Evolutionary conservation across 331 rosid species (phyloP).

Genomic region (Quercus lobata): DNA sequence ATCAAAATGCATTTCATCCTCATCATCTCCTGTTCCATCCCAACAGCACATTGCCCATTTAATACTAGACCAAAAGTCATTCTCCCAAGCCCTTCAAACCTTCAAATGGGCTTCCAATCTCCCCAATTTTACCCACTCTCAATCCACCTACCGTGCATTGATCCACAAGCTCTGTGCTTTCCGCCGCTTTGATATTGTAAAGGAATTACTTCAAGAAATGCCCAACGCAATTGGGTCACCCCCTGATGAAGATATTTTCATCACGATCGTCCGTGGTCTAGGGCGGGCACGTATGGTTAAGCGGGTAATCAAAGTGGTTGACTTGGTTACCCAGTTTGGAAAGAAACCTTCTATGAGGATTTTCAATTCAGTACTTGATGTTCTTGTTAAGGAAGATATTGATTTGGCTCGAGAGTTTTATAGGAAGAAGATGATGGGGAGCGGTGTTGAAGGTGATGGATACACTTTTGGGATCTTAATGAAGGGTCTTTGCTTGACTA

Average conservation of each 20-base stretch:
- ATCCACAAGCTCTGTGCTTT: slow-evolving; percentile 60
- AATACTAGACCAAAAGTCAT: slow-evolving; percentile 47
- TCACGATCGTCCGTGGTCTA: slow-evolving; percentile 54
- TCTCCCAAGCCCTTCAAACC: slow-evolving; percentile 46
- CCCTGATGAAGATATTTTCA: slow-evolving; percentile 43
- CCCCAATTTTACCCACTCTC: slow-evolving; percentile 52
- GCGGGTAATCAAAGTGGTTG: slow-evolving; percentile 44
- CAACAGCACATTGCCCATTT: slow-evolving; percentile 49
- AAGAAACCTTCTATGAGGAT: slow-evolving; percentile 52
- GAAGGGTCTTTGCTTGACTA: slow-evolving; percentile 31
- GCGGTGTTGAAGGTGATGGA: too few relatives aligned
- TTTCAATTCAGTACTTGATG: slow-evolving; percentile 61
- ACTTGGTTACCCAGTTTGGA: slow-evolving; percentile 44
- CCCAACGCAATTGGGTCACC: slow-evolving; percentile 50
- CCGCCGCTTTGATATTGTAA: slow-evolving; percentile 52
- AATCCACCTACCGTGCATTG: slow-evolving; percentile 63
- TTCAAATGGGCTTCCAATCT: slow-evolving; percentile 69
- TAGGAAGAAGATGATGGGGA: slow-evolving; percentile 17
- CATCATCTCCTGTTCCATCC: slow-evolving; percentile 36
- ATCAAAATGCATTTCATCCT: slow-evolving; percentile 1
- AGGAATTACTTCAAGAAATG: slow-evolving; percentile 77
- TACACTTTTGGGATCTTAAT: too few relatives aligned
- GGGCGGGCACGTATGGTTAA: slow-evolving; percentile 48
- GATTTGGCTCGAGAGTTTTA: slow-evolving; percentile 75
- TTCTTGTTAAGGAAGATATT: slow-evolving; percentile 67